Evolutionary conservation across 805 yeast genomes (phyloP), one percentile per base, ranked within the genome.

Genomic region (Saccharomycopsis capsularis): DNA sequence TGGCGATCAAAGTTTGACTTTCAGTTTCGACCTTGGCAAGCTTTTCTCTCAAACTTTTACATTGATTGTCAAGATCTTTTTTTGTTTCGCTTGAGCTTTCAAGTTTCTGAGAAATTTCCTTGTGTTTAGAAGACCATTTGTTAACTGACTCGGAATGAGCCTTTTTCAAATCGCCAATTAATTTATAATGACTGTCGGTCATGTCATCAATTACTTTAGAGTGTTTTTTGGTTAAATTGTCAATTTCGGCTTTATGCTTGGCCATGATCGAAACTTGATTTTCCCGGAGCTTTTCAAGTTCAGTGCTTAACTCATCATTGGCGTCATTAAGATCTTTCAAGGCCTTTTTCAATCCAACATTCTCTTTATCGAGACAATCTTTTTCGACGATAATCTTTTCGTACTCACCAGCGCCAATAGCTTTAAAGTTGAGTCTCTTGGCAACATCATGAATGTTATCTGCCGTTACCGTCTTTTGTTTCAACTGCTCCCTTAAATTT

Each of bases 201-300:
- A 29, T 7, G 13, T 29, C 13, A 29, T 7, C 32, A 29, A 13
- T n/a, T n/a, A n/a, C n/a, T n/a, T n/a, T n/a, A 7, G 32, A 27
- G 32, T 27, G 32, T 27, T 7, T 27, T 13, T 7, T 27, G 7
- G 13, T 13, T 27, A 27, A 27, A 27, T 13, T 27, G 7, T 7
- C 7, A 27, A 27, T 7, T 27, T 27, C 13, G 11, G 7, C 32
- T 7, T 27, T 13, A 27, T 27, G 32, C 3, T 19, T 16, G 6
- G 22, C 23, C 13, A 40, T 24, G 11, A 6, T 4, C 3, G 35
- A 6, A 16, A n/a, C 3, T 25, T 36, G 36, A n/a, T 27, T 23
- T n/a, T 23, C 24, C 9, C 27, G 16, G 29, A 47, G 34, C 9
- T 23, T 18, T 25, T 47, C 36, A 15, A 49, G 19, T 25, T 49